These are phyloP conservation scores for Fusarium verrucosum DNA, from an alignment of 2,329 filamentous ascomycete species.

Conservation along the genomic window DNA sequence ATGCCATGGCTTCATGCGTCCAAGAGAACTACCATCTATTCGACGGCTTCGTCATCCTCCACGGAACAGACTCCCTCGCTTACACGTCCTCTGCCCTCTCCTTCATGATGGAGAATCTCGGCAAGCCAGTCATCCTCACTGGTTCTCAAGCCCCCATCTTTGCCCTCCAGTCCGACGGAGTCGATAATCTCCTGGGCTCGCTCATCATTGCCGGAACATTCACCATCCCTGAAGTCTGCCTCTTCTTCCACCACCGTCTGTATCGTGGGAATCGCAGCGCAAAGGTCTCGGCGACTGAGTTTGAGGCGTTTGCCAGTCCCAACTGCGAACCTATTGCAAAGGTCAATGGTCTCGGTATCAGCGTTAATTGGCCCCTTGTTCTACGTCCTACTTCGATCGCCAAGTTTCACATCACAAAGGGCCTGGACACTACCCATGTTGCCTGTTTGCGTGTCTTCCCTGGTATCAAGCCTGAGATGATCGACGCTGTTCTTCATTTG, in stretches of 20 bases:
- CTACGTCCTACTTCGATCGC: slow-evolving; percentile 77
- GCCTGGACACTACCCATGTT: slow-evolving; percentile 86
- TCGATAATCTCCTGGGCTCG: slow-evolving; percentile 88
- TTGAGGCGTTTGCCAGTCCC: slow-evolving; percentile 88
- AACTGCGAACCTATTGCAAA: slow-evolving; percentile 84
- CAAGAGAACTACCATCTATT: slow-evolving; percentile 87
- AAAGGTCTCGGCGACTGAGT: slow-evolving; percentile 86
- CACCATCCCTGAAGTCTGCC: slow-evolving; percentile 89
- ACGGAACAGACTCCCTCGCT: slow-evolving; percentile 88
- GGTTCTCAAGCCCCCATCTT: slow-evolving; percentile 87
- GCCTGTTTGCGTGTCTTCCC: slow-evolving; percentile 91
- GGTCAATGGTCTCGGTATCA: slow-evolving; percentile 81
- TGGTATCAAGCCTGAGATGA: slow-evolving; percentile 92
- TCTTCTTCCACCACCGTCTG: slow-evolving; percentile 93
- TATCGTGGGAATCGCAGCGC: slow-evolving; percentile 89
- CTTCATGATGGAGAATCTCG: slow-evolving; percentile 91
- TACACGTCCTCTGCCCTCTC: slow-evolving; percentile 91
- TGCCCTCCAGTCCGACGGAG: slow-evolving; percentile 88
- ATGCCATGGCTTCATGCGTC: slow-evolving; percentile 81
- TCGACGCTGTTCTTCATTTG: slow-evolving; percentile 81
- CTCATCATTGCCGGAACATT: slow-evolving; percentile 92
- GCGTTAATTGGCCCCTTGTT: slow-evolving; percentile 82
- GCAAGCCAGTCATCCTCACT: slow-evolving; percentile 90
- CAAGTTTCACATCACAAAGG: slow-evolving; percentile 77
- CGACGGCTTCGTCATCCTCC: slow-evolving; percentile 89